These are phyloP conservation scores for Leccinum pachyderme DNA, from an alignment of 1,284 basidiomycete genomes.

Conservation along the genomic window DNA sequence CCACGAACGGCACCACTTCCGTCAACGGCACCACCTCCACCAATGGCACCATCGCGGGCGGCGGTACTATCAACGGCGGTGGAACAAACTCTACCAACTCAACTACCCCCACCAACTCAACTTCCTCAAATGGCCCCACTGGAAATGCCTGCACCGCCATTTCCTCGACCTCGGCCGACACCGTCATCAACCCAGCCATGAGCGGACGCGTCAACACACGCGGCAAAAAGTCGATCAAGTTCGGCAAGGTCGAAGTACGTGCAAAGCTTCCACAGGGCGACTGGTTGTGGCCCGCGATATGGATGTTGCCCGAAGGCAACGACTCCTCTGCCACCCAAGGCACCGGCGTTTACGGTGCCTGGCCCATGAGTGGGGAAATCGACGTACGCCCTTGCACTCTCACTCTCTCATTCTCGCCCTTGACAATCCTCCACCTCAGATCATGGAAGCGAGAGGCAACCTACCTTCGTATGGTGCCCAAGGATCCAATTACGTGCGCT, in stretches of 20 bases:
- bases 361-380: conserved; percentile 77
- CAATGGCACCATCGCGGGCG: conserved; percentile 7
- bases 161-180: conserved; percentile 61
- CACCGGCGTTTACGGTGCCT: conserved; percentile 59
- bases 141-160: conserved; percentile 44
- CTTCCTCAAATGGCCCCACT: conserved; percentile 11
- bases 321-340: conserved; percentile 17
- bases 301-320: conserved; percentile 73
- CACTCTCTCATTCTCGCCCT: neutral
- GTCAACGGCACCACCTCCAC: neutral
- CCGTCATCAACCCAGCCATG: conserved; percentile 75
- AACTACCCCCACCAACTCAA: conserved; percentile 24
- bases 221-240: conserved; percentile 58
- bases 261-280: conserved; percentile 45
- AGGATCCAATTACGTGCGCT: conserved; percentile 70
- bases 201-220: conserved; percentile 72
- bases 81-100: conserved; percentile 27
- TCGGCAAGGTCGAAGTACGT: conserved; percentile 70
- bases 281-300: conserved; percentile 85
- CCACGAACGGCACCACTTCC: neutral
- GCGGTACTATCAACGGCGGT: conserved; percentile 13
- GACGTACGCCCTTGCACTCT: conserved; percentile 43
- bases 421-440: conserved; percentile 39
- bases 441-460: conserved; percentile 74
- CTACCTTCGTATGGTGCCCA: conserved; percentile 58